Base-by-base conservation (phyloP, 371 early-diverging fungal genomes). In the Rhizomucor miehei region DNA sequence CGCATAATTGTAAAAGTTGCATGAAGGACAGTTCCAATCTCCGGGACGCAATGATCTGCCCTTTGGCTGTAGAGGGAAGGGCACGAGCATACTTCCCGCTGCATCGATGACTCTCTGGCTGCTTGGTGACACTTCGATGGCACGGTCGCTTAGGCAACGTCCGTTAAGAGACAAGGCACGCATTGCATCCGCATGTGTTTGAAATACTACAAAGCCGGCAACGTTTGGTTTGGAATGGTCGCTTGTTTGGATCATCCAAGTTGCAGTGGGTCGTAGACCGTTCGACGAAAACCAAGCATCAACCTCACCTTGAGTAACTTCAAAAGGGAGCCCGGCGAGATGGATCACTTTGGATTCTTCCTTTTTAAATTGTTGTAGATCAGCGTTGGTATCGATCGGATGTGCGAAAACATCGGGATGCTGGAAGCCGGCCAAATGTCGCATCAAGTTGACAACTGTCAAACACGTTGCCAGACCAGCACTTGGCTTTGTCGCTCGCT, bases 1-100 rank as follows among this genome's bases (percentile, higher is more conserved):
- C 8, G 90, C 86, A 65, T 87, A 91, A 65, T 91, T 91, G 60
- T 87, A 85, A 52, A 85, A 86, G n/a, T 76, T 73, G 63, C 92
- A 91, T 40, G 77, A 77, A 53, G 80, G 72, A 63, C 91, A 91
- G 16, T 84, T 73, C 91, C 91, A 91, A 55, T 89, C 91, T 3
- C 89, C 89, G 14, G 87, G 86, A 8, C 85, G 78, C 21, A 57
- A n/a, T 6, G 68, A 44, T 20, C 75, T 66, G 17, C 63, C 63
- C 40, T 75, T 74, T 29, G 73, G 63, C 51, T 74, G 75, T 3
- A 71, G 46, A 20, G 86, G 85, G 61, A 88, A 86, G 2, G 82
- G 71, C 4, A 75, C 76, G 20, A 82, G 57, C 56, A 82, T 67
- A n/a, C 70, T 65, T 3, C 67, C 73, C 1, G 82, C 81, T 12